A percentile compares a stretch with the other conserved stretches of the same genome.
phyloP scores from a whole-genome alignment of 441 rosid genomes.

The Omphalea diandra region DNA sequence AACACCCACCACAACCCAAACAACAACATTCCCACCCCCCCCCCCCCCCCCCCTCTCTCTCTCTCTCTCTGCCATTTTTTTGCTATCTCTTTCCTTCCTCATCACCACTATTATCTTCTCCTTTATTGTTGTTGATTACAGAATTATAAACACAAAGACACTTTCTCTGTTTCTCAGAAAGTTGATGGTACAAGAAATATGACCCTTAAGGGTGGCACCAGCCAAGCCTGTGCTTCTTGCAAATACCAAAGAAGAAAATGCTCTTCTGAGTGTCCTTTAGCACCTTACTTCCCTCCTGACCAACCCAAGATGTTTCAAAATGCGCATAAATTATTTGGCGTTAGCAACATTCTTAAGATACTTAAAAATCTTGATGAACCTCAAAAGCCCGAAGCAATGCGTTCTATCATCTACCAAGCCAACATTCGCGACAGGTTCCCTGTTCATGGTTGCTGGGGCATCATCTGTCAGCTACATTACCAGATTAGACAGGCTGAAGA shows the following conservation, averaged over 20 bases:
- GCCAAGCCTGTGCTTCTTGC: constrained; percentile 94
- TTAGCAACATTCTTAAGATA: constrained; percentile 63
- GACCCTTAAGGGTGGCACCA: constrained; percentile 83
- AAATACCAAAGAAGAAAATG: constrained; percentile 84
- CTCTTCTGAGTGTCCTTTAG: constrained; percentile 56
- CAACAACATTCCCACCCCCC: too few species aligned
- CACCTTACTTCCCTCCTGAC: constrained; percentile 79
- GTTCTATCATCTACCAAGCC: constrained; percentile 71
- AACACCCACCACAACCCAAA: too few species aligned
- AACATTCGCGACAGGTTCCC: constrained; percentile 71
- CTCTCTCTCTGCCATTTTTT: too few species aligned
- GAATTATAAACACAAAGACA: too few species aligned
- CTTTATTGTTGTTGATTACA: too few species aligned
- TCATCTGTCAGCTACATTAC: constrained; percentile 46
- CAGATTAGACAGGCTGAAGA: constrained; percentile 52
- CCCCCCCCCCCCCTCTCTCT: too few species aligned
- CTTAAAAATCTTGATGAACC: constrained; percentile 42
- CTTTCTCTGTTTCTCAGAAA: too few species aligned
- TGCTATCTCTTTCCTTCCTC: too few species aligned
- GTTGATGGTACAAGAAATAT: constrained; percentile 47
- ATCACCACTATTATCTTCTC: too few species aligned
- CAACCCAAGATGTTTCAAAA: constrained; percentile 68
- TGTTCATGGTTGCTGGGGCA: constrained; percentile 69
- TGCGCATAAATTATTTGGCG: constrained; percentile 81
- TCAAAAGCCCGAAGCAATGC: constrained; percentile 69